These are phyloP conservation scores for Dendrobium catenatum DNA, from an alignment of 106 monocot genomes.

Conservation along the genomic window DNA sequence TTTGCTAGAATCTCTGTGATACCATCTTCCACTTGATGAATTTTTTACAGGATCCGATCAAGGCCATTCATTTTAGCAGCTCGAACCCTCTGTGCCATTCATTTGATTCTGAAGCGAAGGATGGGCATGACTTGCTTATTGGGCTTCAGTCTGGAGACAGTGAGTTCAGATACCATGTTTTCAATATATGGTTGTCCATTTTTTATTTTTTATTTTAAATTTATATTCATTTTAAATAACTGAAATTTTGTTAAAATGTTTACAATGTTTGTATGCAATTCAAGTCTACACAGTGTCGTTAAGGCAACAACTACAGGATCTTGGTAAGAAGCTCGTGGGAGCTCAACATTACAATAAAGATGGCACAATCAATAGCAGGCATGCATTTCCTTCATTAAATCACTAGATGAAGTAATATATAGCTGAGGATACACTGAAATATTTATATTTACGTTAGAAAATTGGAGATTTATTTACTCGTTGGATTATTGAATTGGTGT, in stretches of 20 bases:
- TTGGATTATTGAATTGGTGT: not conserved
- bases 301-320: constrained; percentile 92
- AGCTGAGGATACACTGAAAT: not conserved
- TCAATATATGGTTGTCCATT: not conserved
- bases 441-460: not conserved
- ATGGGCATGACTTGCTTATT: constrained; percentile 95
- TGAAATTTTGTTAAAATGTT: not conserved
- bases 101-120: constrained; percentile 83
- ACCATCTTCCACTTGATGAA: not conserved
- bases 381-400: constrained; percentile 7
- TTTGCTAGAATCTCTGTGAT: not conserved
- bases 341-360: constrained; percentile 97
- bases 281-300: constrained; percentile 89
- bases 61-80: constrained; percentile 75
- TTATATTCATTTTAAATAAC: not conserved
- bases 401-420: not conserved
- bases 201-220: not conserved
- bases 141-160: constrained; percentile 89
- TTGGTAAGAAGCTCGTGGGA: constrained; percentile 83
- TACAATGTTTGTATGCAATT: constrained; percentile 2
- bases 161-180: constrained; percentile 21
- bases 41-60: constrained; percentile 74
- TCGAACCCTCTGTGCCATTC: constrained; percentile 84
- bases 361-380: constrained; percentile 67
- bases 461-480: not conserved